Evolutionary conservation across 768 basidiomycete genomes (phyloP).

Genomic region (Mycena belliarum): DNA sequence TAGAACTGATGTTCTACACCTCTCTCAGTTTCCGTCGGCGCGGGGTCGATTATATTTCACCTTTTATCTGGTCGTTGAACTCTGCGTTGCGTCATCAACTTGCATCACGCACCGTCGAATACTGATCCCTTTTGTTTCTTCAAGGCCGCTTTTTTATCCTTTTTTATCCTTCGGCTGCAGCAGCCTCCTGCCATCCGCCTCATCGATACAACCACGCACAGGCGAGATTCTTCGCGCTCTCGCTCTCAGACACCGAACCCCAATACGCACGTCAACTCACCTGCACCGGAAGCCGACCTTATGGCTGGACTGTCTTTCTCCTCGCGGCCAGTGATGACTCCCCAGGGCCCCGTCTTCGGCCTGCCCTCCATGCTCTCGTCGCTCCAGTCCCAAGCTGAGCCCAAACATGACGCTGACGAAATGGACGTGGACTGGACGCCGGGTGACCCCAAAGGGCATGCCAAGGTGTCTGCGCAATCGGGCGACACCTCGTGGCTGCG

Average conservation of each 20-base stretch:
- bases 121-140: neutral
- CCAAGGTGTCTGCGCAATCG: constrained; percentile 21
- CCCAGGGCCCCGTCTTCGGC: constrained; percentile 63
- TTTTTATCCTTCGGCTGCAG: constrained; percentile 58
- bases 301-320: constrained; percentile 66
- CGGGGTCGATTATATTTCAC: constrained; percentile 49
- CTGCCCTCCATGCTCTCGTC: constrained; percentile 56
- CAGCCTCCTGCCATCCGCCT: constrained; percentile 73
- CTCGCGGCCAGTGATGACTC: constrained; percentile 56
- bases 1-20: constrained; percentile 39
- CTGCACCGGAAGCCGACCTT: constrained; percentile 51
- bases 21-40: constrained; percentile 37
- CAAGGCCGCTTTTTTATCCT: constrained; percentile 56
- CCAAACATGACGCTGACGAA: constrained; percentile 38
- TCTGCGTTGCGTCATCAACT: constrained; percentile 46
- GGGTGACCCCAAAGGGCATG: constrained; percentile 38
- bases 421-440: constrained; percentile 80
- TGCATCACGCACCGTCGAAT: neutral
- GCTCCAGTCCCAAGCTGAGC: constrained; percentile 25
- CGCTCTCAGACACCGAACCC: constrained; percentile 46
- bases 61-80: constrained; percentile 49
- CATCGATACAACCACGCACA: constrained; percentile 55
- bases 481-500: constrained; percentile 56
- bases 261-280: constrained; percentile 7
- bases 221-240: constrained; percentile 33